These are phyloP conservation scores for Eucalyptus regnans DNA, from an alignment of 345 rosid species.

Conservation along the genomic window DNA sequence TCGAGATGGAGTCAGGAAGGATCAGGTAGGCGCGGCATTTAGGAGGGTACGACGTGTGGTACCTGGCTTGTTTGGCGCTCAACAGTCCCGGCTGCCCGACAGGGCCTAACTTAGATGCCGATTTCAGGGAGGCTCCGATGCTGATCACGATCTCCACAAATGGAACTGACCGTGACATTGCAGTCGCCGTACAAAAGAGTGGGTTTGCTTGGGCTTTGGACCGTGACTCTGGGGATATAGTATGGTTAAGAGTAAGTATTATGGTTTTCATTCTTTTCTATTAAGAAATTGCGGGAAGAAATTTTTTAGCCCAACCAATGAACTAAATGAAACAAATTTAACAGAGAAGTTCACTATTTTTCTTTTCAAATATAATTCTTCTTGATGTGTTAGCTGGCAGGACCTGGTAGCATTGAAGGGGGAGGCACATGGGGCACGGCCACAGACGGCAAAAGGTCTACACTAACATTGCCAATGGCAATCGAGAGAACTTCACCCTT, in stretches of 20 bases:
- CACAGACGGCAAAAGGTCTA: constrained; percentile 20
- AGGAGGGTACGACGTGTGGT: constrained; percentile 26
- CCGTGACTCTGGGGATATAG: constrained; percentile 13
- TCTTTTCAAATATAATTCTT: neutral
- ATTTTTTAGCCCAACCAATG: neutral
- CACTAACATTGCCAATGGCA: constrained; percentile 22
- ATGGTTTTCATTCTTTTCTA: neutral
- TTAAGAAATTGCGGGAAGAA: neutral
- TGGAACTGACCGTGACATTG: neutral
- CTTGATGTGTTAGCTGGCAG: constrained; percentile 2
- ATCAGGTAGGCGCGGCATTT: constrained; percentile 24
- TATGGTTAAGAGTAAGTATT: constrained; percentile 22
- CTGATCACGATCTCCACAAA: constrained; percentile 5
- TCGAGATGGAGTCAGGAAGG: constrained; percentile 14
- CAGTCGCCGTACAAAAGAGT: neutral
- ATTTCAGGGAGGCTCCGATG: constrained; percentile 18
- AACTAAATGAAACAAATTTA: neutral
- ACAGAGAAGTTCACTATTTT: neutral
- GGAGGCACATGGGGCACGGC: constrained; percentile 25
- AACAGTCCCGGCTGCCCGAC: constrained; percentile 31
- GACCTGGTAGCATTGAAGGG: constrained; percentile 21
- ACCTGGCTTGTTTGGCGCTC: constrained; percentile 19
- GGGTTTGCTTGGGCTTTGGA: constrained; percentile 27
- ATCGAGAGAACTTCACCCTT: constrained; percentile 15
- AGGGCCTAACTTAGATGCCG: constrained; percentile 38